Evolutionary conservation across 805 yeast genomes (phyloP).

Genomic region (Tetrapisispora phaffii): DNA sequence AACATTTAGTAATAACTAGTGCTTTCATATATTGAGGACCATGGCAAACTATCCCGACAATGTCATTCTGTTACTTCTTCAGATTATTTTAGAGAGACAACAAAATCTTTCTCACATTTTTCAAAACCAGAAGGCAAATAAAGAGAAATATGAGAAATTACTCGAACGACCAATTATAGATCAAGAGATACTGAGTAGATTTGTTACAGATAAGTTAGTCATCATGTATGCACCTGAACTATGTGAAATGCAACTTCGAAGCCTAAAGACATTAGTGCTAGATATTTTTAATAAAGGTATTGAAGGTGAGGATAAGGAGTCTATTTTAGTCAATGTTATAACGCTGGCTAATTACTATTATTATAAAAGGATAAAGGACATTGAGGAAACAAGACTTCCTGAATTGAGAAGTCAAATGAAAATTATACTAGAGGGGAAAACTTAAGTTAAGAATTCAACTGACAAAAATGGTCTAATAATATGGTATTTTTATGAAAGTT

Average conservation of each 20-base stretch:
- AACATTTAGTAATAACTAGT: too few species aligned
- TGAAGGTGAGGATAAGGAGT: constrained; percentile 1
- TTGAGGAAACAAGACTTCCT: constrained; percentile 18
- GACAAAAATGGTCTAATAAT: background rate
- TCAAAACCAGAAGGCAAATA: constrained; percentile 6
- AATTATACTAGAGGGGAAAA: background rate
- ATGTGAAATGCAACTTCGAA: constrained; percentile 12
- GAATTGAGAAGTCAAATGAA: constrained; percentile 4
- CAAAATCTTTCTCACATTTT: constrained; percentile 14
- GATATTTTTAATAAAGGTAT: constrained; percentile 17
- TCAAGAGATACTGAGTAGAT: constrained; percentile 11
- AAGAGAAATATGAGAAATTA: constrained; percentile 10
- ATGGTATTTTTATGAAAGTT: background rate
- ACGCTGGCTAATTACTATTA: constrained; percentile 25
- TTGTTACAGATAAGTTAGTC: constrained; percentile 18
- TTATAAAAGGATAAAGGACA: constrained; percentile 14
- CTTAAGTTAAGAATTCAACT: too few species aligned
- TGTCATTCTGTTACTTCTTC: constrained; percentile 21
- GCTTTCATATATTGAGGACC: too few species aligned
- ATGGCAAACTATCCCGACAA: constrained; percentile 13
- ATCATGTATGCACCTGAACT: constrained; percentile 20
- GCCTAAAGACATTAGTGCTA: constrained; percentile 13
- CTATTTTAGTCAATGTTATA: constrained; percentile 14
- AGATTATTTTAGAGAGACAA: constrained; percentile 22
- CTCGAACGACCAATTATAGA: constrained; percentile 23